phyloP scores from a whole-genome alignment of 23 red algal genomes.

The Gracilaria caudata region DNA sequence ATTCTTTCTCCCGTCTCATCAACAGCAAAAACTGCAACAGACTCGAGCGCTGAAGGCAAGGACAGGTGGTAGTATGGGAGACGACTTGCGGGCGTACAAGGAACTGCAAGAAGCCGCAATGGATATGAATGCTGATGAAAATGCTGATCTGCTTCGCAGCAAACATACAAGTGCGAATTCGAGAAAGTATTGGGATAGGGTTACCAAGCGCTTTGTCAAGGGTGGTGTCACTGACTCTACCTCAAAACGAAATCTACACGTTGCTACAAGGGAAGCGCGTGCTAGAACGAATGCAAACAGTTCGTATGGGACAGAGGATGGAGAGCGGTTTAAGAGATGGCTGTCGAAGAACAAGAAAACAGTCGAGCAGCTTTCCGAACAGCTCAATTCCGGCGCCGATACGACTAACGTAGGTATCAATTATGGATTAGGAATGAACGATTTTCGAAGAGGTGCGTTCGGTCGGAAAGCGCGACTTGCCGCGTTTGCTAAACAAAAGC shows the following conservation, averaged over 20 bases:
- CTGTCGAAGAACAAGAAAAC: constrained; percentile 64
- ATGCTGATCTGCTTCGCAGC: constrained; percentile 51
- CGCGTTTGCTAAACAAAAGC: constrained; percentile 24
- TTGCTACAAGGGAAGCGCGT: constrained; percentile 62
- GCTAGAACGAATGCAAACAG: constrained; percentile 47
- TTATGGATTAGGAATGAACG: constrained; percentile 58
- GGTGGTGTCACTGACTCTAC: constrained; percentile 59
- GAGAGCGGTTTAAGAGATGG: constrained; percentile 62
- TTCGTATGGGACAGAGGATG: constrained; percentile 62
- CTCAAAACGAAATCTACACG: constrained; percentile 67
- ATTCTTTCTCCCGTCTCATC: constrained; percentile 47
- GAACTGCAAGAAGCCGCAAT: constrained; percentile 68
- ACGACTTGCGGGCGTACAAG: constrained; percentile 53
- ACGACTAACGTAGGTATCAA: neutral
- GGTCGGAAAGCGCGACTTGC: constrained; percentile 46
- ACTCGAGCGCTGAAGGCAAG: constrained; percentile 27
- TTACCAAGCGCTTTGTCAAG: constrained; percentile 64
- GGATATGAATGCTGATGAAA: constrained; percentile 67
- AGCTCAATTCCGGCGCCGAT: constrained; percentile 10
- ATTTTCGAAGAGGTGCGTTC: constrained; percentile 64
- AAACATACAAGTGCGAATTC: constrained; percentile 48
- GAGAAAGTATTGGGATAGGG: constrained; percentile 71
- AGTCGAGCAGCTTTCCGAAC: constrained; percentile 58
- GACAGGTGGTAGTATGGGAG: constrained; percentile 52
- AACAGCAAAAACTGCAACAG: constrained; percentile 4